phyloP scores from a whole-genome alignment of 2,329 filamentous ascomycete species.

The Trichoderma lentiforme region DNA sequence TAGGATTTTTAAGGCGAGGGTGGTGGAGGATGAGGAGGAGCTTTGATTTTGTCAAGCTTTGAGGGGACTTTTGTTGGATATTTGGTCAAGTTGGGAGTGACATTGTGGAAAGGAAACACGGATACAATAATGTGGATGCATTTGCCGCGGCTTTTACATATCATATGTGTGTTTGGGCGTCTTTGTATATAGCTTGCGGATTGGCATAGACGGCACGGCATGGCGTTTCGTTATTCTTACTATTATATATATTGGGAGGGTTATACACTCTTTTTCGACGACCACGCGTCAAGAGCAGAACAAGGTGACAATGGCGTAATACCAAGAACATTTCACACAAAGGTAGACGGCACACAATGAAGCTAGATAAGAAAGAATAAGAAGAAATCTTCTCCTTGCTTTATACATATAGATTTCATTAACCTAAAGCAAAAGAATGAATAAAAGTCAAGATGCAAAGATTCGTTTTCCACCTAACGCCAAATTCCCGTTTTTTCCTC shows the following conservation, averaged over 20 bases:
- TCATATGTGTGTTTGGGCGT: not conserved
- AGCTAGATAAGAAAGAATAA: not conserved
- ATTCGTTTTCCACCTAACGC: conserved; percentile 22
- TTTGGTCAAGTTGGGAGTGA: not conserved
- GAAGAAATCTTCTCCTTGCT: conserved; percentile 19
- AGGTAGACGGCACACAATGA: not conserved
- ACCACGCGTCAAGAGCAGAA: not conserved
- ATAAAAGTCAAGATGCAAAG: not conserved
- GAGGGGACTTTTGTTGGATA: not conserved
- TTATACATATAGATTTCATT: conserved; percentile 19
- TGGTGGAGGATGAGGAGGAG: conserved; percentile 62
- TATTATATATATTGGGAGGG: not conserved
- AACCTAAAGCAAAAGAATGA: conserved; percentile 23
- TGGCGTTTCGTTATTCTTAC: conserved; percentile 2
- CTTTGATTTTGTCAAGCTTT: not conserved
- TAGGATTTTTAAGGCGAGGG: conserved; percentile 69
- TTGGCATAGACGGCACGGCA: not conserved
- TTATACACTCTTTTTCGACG: not conserved
- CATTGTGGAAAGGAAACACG: not conserved
- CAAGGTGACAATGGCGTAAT: not conserved
- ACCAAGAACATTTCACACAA: not conserved
- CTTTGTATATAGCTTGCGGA: not conserved
- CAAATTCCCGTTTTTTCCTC: conserved; percentile 16
- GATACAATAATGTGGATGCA: not conserved
- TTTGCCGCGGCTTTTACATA: not conserved